Evolutionary conservation across 257 asterid species (phyloP), one percentile per base, ranked within the genome.

Genomic region (Osmanthus fragrans): DNA sequence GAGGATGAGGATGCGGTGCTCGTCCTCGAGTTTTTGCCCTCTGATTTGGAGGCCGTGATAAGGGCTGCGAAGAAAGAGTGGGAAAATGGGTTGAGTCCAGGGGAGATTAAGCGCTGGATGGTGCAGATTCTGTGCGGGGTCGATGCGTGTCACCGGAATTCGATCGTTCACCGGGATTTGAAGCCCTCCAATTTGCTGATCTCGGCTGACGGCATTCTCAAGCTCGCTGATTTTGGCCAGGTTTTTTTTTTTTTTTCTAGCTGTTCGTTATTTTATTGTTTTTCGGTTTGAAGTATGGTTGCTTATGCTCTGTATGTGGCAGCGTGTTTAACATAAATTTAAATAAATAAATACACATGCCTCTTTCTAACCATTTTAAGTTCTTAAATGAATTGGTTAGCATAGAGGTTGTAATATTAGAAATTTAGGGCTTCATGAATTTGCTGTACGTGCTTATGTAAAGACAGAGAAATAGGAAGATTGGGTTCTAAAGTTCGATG

Each of bases 201-300:
- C 75, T 96, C 97, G 15, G 85, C 89, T 27, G 88, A 90, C 6
- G 99, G 99, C 11, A 73, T 93, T 15, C 97, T 96, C 74, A 96
- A 96, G 72, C 79, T 96, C 69, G 99, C 98, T 37, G 99, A 96
- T 86, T 96, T 96, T 76, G 99, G 99, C 63, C 98, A 96, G 99
- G 99, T 92, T 3, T 47, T 18, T 10, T n/a, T 47, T 18, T 10
- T n/a, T 19, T 51, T 37, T 4, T 65, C 32, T 29, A 4, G 11
- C 1, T 58, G 66, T 9, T 58, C 70, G 9, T 4, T 47, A 1
- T 42, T 23, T 29, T 45, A 25, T 36, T 42, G 49, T 42, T 42
- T 42, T 42, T 2, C 49, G 49, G 49, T 42, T 10, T 40, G 47
- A 39, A 40, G 3, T 40, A 9, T 40, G 47, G 47, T 40, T 40